A percentile compares a stretch with the other conserved stretches of the same genome.
phyloP scores from a whole-genome alignment of 805 yeast species.

The Barnettozyma salicaria region DNA sequence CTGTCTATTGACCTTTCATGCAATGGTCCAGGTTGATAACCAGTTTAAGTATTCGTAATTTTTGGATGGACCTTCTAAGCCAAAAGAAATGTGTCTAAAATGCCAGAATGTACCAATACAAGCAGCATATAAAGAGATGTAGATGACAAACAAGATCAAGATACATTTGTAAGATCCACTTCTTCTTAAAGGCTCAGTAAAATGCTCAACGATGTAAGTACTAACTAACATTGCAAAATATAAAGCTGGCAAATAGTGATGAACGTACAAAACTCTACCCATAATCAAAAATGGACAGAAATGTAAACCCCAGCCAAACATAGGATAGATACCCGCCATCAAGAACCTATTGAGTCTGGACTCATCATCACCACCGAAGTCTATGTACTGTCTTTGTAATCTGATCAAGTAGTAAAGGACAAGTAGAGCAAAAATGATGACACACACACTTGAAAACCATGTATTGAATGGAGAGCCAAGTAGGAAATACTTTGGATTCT shows the following conservation, averaged over 20 bases:
- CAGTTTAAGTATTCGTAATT: conserved; percentile 41
- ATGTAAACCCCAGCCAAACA: conserved; percentile 79
- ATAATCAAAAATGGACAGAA: conserved; percentile 68
- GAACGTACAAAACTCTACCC: conserved; percentile 85
- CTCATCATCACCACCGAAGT: conserved; percentile 41
- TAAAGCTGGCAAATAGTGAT: conserved; percentile 79
- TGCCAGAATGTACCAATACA: conserved; percentile 52
- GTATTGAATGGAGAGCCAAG: conserved; percentile 77
- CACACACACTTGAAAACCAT: conserved; percentile 62
- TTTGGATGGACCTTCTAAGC: conserved; percentile 48
- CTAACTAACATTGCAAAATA: conserved; percentile 64
- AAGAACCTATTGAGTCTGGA: conserved; percentile 47
- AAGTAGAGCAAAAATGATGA: conserved; percentile 45
- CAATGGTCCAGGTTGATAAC: conserved; percentile 44
- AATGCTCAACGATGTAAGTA: conserved; percentile 46
- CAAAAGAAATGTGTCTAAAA: conserved; percentile 58
- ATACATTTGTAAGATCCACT: conserved; percentile 23
- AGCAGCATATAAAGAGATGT: conserved; percentile 33
- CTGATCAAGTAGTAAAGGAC: conserved; percentile 35
- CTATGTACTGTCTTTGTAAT: conserved; percentile 78
- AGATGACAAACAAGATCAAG: conserved; percentile 29
- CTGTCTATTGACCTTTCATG: not conserved
- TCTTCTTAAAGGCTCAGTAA: conserved; percentile 25
- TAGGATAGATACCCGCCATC: conserved; percentile 72
- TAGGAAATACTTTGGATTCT: conserved; percentile 54